Conservation (phyloP, 2,329 filamentous ascomycete species). For the Claviceps fusiformis region DNA sequence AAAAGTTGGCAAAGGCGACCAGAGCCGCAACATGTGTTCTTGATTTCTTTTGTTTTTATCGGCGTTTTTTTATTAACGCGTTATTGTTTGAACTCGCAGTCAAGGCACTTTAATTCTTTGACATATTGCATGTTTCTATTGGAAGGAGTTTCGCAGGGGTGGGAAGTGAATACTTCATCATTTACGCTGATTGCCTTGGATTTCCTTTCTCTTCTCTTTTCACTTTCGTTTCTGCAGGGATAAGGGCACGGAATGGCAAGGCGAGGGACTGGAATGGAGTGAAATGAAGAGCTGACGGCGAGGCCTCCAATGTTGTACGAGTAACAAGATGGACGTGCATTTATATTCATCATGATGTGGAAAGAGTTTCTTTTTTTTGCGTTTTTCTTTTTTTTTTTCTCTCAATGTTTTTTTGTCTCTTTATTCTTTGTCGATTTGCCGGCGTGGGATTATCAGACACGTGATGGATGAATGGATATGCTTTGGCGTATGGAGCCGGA, state of each 20-base stretch:
- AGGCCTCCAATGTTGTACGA: not conserved
- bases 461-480: not conserved
- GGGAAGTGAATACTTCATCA: no score
- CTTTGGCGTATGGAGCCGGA: not conserved
- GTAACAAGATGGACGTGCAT: not conserved
- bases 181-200: not conserved
- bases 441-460: not conserved
- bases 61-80: constrained; percentile 1
- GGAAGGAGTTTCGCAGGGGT: not conserved
- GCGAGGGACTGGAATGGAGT: not conserved
- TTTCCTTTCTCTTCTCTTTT: not conserved
- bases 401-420: not conserved
- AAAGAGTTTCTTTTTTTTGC: not conserved
- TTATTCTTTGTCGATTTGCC: not conserved
- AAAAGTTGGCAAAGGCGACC: constrained; percentile 4
- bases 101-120: not conserved
- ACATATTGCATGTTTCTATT: not conserved
- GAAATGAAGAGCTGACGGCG: not conserved
- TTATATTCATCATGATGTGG: not conserved
- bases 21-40: not conserved
- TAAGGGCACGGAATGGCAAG: not conserved
- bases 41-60: not conserved
- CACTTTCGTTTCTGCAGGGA: not conserved
- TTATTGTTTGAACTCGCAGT: not conserved
- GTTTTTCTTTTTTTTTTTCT: not conserved